These are phyloP conservation scores for Tagetes erecta DNA, from an alignment of 129 eudicot genomes.

Conservation along the genomic window DNA sequence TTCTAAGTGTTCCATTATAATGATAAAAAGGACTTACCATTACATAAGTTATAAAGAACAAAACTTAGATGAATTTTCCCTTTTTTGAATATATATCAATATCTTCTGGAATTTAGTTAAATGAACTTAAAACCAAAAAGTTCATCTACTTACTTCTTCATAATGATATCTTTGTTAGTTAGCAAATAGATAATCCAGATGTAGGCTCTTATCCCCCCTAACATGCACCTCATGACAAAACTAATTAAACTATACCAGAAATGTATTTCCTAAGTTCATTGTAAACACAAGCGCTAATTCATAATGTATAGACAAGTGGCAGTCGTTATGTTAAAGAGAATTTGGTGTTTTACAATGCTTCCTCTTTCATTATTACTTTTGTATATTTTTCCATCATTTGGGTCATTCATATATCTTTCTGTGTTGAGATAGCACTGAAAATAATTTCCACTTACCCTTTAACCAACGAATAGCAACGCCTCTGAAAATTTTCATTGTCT, in stretches of 20 bases:
- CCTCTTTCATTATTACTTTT: background rate
- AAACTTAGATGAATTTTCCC: background rate
- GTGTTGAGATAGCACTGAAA: background rate
- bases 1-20: background rate
- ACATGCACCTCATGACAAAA: background rate
- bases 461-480: constrained; percentile 99
- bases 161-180: background rate
- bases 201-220: background rate
- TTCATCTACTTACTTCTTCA: constrained; percentile 3
- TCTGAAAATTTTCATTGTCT: constrained; percentile 87
- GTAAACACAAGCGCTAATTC: background rate
- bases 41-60: background rate
- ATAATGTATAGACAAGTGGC: background rate
- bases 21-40: background rate
- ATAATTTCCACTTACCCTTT: constrained; percentile 78
- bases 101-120: background rate
- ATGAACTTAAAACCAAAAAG: background rate
- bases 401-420: too few species aligned
- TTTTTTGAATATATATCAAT: constrained; percentile 2
- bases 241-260: background rate
- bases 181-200: background rate
- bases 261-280: background rate
- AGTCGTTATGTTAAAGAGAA: background rate
- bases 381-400: background rate
- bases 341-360: background rate